These are phyloP conservation scores for Candida sphagnicola DNA, from an alignment of 805 yeast species.

Conservation along the genomic window DNA sequence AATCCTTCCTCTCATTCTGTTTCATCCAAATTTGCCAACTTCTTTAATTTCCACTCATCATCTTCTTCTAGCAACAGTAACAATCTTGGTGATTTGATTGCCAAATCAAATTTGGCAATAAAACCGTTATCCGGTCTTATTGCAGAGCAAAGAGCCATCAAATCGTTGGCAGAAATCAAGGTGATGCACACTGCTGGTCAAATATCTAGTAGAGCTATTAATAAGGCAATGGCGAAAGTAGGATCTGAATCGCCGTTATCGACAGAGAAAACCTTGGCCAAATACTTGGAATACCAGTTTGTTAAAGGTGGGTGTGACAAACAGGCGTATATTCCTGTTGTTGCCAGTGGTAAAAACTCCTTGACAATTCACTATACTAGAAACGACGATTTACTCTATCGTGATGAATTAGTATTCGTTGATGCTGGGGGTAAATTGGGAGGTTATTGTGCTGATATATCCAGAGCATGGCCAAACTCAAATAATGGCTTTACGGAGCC, in stretches of 20 bases:
- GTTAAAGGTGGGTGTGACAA: slow-evolving; percentile 84
- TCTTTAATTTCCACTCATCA: slow-evolving; percentile 12
- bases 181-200: slow-evolving; percentile 81
- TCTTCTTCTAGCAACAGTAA: slow-evolving; percentile 6
- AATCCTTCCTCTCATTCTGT: slow-evolving; percentile 12
- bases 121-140: slow-evolving; percentile 41
- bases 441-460: slow-evolving; percentile 93
- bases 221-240: slow-evolving; percentile 68
- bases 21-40: slow-evolving; percentile 13
- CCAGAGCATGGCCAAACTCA: slow-evolving; percentile 92
- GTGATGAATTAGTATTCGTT: slow-evolving; percentile 80
- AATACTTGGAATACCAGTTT: slow-evolving; percentile 79
- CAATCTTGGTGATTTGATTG: slow-evolving; percentile 17
- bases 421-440: slow-evolving; percentile 95
- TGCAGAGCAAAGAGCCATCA: slow-evolving; percentile 57
- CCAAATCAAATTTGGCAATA: slow-evolving; percentile 31
- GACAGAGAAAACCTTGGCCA: slow-evolving; percentile 74
- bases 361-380: slow-evolving; percentile 90
- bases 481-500: slow-evolving; percentile 67
- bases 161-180: slow-evolving; percentile 70
- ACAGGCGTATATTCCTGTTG: slow-evolving; percentile 91
- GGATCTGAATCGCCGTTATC: slow-evolving; percentile 43
- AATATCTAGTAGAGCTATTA: slow-evolving; percentile 79
- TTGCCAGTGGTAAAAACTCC: slow-evolving; percentile 90
- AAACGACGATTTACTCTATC: slow-evolving; percentile 76